Evolutionary conservation across 208 protist species (phyloP).

Genomic region (Phytomonas francai): DNA sequence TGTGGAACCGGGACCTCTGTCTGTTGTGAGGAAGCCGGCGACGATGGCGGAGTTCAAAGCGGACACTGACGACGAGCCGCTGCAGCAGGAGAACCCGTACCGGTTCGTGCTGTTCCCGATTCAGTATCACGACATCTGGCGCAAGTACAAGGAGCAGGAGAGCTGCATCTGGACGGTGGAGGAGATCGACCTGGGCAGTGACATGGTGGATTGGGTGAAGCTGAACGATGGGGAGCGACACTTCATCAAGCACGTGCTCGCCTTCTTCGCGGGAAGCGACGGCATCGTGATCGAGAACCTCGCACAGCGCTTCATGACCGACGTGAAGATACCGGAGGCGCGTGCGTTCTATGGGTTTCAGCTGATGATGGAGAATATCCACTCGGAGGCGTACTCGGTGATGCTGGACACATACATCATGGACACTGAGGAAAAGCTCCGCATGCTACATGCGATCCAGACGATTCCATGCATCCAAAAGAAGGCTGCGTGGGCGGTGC

Average conservation of each 20-base stretch:
- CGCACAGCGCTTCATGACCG: slow-evolving; percentile 92
- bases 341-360: slow-evolving; percentile 99
- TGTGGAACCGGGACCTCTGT: slow-evolving; percentile 2
- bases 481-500: slow-evolving; percentile 98
- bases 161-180: slow-evolving; percentile 97
- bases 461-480: slow-evolving; percentile 95
- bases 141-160: slow-evolving; percentile 99
- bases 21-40: not conserved
- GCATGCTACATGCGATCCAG: slow-evolving; percentile 96
- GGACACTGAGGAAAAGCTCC: slow-evolving; percentile 87
- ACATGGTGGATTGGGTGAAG: slow-evolving; percentile 94
- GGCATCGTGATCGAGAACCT: slow-evolving; percentile 99
- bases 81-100: slow-evolving; percentile 93
- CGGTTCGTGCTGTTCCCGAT: slow-evolving; percentile 99
- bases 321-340: slow-evolving; percentile 98
- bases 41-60: slow-evolving; percentile 4
- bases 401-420: slow-evolving; percentile 96
- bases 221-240: slow-evolving; percentile 94
- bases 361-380: slow-evolving; percentile 99
- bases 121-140: slow-evolving; percentile 95
- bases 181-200: slow-evolving; percentile 96
- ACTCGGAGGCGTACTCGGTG: slow-evolving; percentile 93
- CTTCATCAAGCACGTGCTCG: slow-evolving; percentile 98
- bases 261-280: slow-evolving; percentile 98
- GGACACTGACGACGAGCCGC: slow-evolving; percentile 76